Percentiles rank a stretch among this genome's conserved stretches.
These are phyloP conservation scores for Paspalum notatum DNA, from an alignment of 176 grass and related monocot genomes.

Conservation along the genomic window DNA sequence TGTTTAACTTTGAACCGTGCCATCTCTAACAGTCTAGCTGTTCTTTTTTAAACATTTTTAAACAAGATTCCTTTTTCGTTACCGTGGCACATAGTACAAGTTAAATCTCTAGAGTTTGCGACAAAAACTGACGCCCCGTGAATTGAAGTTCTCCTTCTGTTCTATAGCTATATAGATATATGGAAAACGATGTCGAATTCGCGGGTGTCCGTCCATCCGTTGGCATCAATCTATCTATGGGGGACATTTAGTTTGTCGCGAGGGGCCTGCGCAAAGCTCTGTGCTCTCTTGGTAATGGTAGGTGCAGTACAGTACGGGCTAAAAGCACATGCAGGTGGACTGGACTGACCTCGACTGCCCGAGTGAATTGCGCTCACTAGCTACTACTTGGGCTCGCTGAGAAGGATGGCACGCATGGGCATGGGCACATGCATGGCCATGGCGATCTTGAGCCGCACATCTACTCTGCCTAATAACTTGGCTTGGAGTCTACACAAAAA, in stretches of 20 bases:
- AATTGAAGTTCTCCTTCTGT: not conserved
- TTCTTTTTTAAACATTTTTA: too few species aligned
- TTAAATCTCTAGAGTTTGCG: too few species aligned
- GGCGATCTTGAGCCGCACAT: not conserved
- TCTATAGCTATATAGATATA: not conserved
- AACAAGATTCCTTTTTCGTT: not conserved
- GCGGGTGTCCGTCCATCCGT: too few species aligned
- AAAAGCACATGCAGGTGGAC: too few species aligned
- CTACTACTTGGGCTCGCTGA: not conserved
- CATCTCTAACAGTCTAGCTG: not conserved
- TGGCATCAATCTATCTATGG: too few species aligned
- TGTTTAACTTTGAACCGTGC: not conserved
- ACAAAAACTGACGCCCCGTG: not conserved
- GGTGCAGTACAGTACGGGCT: too few species aligned
- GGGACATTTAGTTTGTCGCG: too few species aligned
- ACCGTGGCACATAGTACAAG: not conserved
- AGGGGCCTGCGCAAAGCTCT: too few species aligned
- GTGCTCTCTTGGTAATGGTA: too few species aligned
- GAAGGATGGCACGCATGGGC: not conserved
- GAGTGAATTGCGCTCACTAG: too few species aligned
- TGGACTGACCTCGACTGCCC: too few species aligned
- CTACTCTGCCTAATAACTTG: not conserved
- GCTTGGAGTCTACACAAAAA: constrained; percentile 15
- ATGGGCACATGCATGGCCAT: too few species aligned
- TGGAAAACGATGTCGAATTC: not conserved